These are phyloP conservation scores for Clarireedia sp. DNA, from an alignment of 2,329 filamentous ascomycete genomes.

Conservation along the genomic window DNA sequence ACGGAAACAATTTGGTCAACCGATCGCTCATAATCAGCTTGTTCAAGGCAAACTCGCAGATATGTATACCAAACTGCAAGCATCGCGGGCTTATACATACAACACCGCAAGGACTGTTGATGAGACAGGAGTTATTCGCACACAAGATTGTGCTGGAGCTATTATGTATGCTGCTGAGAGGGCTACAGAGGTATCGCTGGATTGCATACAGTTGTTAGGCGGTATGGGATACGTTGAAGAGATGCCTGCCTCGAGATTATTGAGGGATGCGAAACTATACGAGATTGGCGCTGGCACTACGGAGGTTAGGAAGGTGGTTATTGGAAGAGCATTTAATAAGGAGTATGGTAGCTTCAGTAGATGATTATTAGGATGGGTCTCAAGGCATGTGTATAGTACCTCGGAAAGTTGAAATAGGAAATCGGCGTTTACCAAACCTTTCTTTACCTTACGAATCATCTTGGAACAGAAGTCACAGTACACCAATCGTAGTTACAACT, in stretches of 20 bases:
- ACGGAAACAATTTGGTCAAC: slow-evolving; percentile 77
- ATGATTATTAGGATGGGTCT: background rate
- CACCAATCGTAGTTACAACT: no score
- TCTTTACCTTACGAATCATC: no score
- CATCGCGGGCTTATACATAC: slow-evolving; percentile 81
- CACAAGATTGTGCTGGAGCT: slow-evolving; percentile 88
- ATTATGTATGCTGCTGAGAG: slow-evolving; percentile 90
- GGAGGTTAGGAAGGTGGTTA: slow-evolving; percentile 89
- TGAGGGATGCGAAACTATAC: slow-evolving; percentile 74
- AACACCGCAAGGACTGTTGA: slow-evolving; percentile 72
- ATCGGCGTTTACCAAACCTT: no score
- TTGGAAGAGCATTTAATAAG: slow-evolving; percentile 47
- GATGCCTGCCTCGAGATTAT: slow-evolving; percentile 77
- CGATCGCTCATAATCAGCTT: slow-evolving; percentile 87
- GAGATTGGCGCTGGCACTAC: slow-evolving; percentile 96
- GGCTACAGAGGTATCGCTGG: slow-evolving; percentile 77
- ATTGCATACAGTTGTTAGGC: slow-evolving; percentile 86
- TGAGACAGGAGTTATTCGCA: slow-evolving; percentile 63
- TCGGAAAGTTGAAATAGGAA: background rate
- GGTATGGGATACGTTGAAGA: slow-evolving; percentile 97
- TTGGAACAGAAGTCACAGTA: no score
- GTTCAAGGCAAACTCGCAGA: slow-evolving; percentile 89
- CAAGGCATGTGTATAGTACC: background rate
- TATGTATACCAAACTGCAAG: slow-evolving; percentile 93
- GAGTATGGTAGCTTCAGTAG: slow-evolving; percentile 23